Conservation (phyloP, 345 rosid genomes). For the Rhodomyrtus tomentosa region DNA sequence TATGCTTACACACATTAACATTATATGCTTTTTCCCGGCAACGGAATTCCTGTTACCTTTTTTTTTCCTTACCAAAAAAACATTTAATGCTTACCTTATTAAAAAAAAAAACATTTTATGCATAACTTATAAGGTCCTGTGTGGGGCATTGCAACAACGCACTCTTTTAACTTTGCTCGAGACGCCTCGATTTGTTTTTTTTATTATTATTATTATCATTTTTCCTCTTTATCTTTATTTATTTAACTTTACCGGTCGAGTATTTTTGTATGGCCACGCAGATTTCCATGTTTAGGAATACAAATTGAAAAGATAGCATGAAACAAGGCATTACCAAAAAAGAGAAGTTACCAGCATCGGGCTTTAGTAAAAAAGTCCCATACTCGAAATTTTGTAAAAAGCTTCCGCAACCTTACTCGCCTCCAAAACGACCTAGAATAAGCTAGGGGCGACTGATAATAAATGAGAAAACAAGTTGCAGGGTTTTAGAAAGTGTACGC, state of each 20-base stretch:
- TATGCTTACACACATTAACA: no score
- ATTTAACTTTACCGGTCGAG: rapidly evolving
- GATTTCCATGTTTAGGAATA: background rate
- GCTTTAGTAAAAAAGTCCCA: background rate
- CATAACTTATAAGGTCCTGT: rapidly evolving
- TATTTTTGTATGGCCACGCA: no score
- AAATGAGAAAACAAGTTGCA: background rate
- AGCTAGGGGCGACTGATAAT: background rate
- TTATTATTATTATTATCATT: background rate
- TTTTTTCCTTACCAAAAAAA: no score
- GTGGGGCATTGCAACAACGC: background rate
- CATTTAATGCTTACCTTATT: no score
- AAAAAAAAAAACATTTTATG: background rate
- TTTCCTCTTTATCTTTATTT: background rate
- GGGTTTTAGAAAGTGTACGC: no score
- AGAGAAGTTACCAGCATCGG: rapidly evolving
- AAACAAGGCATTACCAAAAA: background rate
- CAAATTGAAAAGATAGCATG: rapidly evolving
- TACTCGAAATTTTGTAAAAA: rapidly evolving
- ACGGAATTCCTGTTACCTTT: no score
- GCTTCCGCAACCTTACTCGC: background rate
- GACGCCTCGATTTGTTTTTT: rapidly evolving
- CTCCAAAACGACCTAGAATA: background rate
- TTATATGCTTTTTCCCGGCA: no score
- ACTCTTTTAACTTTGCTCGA: background rate